A percentile compares a stretch with the other conserved stretches of the same genome.
phyloP scores from a whole-genome alignment of 805 yeast species.

The Candida germanica region DNA sequence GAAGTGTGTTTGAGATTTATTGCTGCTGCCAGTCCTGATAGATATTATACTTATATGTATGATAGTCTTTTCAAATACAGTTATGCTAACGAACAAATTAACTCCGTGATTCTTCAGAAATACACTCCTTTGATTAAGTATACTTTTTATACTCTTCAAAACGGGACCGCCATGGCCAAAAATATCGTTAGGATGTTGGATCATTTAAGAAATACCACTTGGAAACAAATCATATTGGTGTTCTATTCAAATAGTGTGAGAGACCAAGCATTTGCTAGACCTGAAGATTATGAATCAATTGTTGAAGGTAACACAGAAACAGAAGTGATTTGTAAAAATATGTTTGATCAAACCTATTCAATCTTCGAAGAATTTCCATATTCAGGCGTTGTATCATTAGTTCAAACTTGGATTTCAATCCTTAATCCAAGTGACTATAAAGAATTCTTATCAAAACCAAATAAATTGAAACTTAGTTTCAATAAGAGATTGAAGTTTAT shows the following conservation, averaged over 20 bases:
- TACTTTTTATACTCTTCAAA: slow-evolving; percentile 25
- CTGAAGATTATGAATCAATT: slow-evolving; percentile 30
- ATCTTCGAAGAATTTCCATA: slow-evolving; percentile 27
- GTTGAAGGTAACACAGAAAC: slow-evolving; percentile 21
- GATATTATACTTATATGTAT: slow-evolving; percentile 26
- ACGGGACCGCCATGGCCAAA: slow-evolving; percentile 20
- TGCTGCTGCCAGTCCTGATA: slow-evolving; percentile 35
- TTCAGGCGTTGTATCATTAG: slow-evolving; percentile 13
- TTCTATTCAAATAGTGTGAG: slow-evolving; percentile 30
- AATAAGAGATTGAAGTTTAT: slow-evolving; percentile 36
- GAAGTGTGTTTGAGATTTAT: slow-evolving; percentile 31
- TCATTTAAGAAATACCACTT: slow-evolving; percentile 27
- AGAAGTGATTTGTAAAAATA: slow-evolving; percentile 21
- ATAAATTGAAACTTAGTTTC: slow-evolving; percentile 30
- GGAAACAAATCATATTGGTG: slow-evolving; percentile 36
- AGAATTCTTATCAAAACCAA: slow-evolving; percentile 29
- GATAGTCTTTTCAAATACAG: slow-evolving; percentile 22
- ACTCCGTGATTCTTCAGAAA: slow-evolving; percentile 21
- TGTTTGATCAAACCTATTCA: slow-evolving; percentile 30
- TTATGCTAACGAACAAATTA: slow-evolving; percentile 24
- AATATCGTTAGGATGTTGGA: slow-evolving; percentile 23
- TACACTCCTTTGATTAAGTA: slow-evolving; percentile 35
- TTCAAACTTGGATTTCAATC: slow-evolving; percentile 31
- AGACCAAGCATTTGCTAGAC: slow-evolving; percentile 35
- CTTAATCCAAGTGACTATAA: slow-evolving; percentile 34